These are phyloP conservation scores for Carpinus fangiana DNA, from an alignment of 306 rosid genomes.

Conservation along the genomic window DNA sequence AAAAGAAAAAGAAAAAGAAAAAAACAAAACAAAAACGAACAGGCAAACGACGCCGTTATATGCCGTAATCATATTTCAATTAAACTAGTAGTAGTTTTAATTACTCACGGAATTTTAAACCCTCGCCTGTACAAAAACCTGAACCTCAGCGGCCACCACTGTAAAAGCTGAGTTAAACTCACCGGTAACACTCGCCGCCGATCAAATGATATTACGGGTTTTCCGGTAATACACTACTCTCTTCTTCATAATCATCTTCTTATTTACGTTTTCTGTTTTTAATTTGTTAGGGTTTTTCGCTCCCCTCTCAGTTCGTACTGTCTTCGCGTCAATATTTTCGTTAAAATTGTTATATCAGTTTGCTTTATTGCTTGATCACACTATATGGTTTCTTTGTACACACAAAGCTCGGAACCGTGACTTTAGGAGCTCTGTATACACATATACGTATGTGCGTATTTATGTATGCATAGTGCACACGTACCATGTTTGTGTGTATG, in stretches of 20 bases:
- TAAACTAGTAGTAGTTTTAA: background rate
- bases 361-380: background rate
- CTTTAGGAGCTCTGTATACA: background rate
- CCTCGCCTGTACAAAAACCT: background rate
- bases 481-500: background rate
- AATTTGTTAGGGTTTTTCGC: background rate
- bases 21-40: background rate
- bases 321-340: background rate
- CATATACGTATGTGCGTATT: background rate
- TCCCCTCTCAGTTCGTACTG: background rate
- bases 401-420: background rate
- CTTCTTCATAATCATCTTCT: background rate
- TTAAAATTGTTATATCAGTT: background rate
- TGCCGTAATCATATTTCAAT: background rate
- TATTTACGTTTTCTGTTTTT: background rate
- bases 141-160: background rate
- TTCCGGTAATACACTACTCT: constrained; percentile 9
- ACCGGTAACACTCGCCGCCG: background rate
- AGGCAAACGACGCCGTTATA: background rate
- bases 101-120: background rate
- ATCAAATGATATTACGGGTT: background rate
- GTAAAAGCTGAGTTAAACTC: background rate
- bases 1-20: too few relatives aligned
- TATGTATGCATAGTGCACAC: too few relatives aligned
- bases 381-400: background rate